phyloP scores from a whole-genome alignment of 805 yeast species.

The Starmera amethionina region DNA sequence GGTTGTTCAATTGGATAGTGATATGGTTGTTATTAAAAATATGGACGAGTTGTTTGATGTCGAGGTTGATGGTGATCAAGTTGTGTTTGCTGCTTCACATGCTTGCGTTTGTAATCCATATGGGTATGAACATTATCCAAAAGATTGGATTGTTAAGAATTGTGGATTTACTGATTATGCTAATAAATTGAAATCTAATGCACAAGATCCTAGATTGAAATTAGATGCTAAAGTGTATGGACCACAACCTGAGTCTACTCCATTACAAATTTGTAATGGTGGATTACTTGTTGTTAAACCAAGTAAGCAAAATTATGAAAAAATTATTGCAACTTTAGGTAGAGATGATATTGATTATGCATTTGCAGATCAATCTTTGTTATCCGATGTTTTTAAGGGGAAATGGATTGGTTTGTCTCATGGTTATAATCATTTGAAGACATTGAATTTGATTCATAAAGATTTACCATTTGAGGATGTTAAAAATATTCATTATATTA shows the following conservation, averaged over 20 bases:
- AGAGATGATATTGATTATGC: constrained; percentile 30
- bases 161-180: constrained; percentile 38
- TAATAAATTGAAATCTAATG: constrained; percentile 9
- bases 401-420: constrained; percentile 44
- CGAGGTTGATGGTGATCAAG: constrained; percentile 22
- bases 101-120: constrained; percentile 58
- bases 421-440: constrained; percentile 47
- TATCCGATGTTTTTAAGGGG: constrained; percentile 41
- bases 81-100: constrained; percentile 45
- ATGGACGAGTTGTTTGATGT: constrained; percentile 52
- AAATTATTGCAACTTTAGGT: constrained; percentile 31
- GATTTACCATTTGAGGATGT: constrained; percentile 39
- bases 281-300: constrained; percentile 47
- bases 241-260: constrained; percentile 27
- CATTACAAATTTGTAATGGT: constrained; percentile 47
- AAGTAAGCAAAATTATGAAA: constrained; percentile 22
- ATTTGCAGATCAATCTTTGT: constrained; percentile 49
- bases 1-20: constrained; percentile 47
- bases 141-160: constrained; percentile 39
- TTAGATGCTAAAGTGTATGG: constrained; percentile 21
- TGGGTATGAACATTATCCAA: constrained; percentile 41
- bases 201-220: constrained; percentile 7
- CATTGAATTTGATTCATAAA: constrained; percentile 33
- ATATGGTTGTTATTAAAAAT: constrained; percentile 46
- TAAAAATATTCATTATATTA: constrained; percentile 47